Base-by-base conservation (phyloP, 2,329 filamentous ascomycete genomes). In the Phialemonium atrogriseum region DNA sequence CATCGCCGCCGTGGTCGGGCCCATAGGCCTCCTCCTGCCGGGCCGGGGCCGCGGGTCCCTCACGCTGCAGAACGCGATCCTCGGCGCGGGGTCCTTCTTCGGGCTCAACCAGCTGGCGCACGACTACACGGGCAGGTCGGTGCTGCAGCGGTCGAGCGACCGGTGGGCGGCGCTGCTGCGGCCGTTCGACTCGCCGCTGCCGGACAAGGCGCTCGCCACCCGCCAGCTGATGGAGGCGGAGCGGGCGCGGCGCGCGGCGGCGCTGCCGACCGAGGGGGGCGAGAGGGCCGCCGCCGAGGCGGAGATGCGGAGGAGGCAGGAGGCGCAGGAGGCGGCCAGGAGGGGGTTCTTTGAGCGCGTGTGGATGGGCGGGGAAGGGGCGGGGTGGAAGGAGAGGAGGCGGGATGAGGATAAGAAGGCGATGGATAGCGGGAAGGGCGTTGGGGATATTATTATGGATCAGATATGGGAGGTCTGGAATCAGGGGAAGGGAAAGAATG, bases 281-380 rank as follows among this genome's bases (percentile, higher is more conserved):
- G 50, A 48, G 26, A 37, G 37, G 45, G 40, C 28, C 12, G 17
- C 13, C 7, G 9, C 7, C 11, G 28, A 30, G 28, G 40, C 40
- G 27, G 45, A 37, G 44, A 49, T 45, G 35, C 41, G 35, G 30
- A 32, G 39, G 32, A 32, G 40, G 41, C 40, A 48, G 9, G 43
- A 52, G 34, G 30, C 53, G 29, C 49, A 49, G 41, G 40, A 44
- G 27, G 19, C 41, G 36, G 32, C 29, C 20, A 33, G 36, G 34
- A 32, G 37, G 33, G 47, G 56, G 0, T 10, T 59, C 5, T 23
- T 73, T 33, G 56, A 66, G 39, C 60, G 60, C 40, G 50, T 77
- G 11, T 78, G 73, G 74, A 70, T 74, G 64, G 74, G 73, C 20
- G 62, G 60, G 22, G 71, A 75, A 49, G 52, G 52, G n/a, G 60